These are phyloP conservation scores for Gracilaria domingensis DNA, from an alignment of 23 red algal genomes.

Conservation along the genomic window DNA sequence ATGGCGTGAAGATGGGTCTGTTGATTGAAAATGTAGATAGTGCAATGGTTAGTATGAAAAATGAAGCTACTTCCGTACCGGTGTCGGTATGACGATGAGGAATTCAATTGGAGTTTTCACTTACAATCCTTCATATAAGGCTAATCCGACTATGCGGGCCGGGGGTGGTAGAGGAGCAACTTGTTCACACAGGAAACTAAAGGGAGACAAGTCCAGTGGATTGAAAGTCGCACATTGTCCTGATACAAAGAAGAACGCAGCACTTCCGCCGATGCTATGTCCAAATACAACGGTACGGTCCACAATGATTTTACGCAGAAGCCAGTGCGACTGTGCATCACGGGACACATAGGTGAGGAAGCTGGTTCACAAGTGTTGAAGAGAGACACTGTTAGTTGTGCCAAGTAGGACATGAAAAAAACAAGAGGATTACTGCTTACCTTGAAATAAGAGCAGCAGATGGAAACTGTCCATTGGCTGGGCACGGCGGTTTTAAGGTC, in stretches of 20 bases:
- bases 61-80: not conserved
- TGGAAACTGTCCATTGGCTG: conserved; percentile 4
- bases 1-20: too few species aligned
- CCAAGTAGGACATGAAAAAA: not conserved
- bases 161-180: not conserved
- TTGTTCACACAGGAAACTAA: conserved; percentile 2
- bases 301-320: conserved; percentile 3
- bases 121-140: conserved; percentile 16
- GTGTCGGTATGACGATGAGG: not conserved
- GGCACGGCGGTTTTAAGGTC: not conserved
- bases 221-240: not conserved
- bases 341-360: not conserved
- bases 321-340: not conserved
- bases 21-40: not conserved
- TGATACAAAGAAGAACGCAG: not conserved
- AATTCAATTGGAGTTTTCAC: not conserved
- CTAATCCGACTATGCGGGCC: conserved; percentile 5
- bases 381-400: not conserved
- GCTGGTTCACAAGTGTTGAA: not conserved
- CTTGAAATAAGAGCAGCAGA: conserved; percentile 20
- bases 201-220: not conserved
- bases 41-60: not conserved
- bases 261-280: conserved; percentile 4
- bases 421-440: conserved; percentile 9
- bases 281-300: conserved; percentile 27